A percentile compares a stretch with the other conserved stretches of the same genome.
Conservation (phyloP, 306 rosid genomes). For the Rosa chinensis region DNA sequence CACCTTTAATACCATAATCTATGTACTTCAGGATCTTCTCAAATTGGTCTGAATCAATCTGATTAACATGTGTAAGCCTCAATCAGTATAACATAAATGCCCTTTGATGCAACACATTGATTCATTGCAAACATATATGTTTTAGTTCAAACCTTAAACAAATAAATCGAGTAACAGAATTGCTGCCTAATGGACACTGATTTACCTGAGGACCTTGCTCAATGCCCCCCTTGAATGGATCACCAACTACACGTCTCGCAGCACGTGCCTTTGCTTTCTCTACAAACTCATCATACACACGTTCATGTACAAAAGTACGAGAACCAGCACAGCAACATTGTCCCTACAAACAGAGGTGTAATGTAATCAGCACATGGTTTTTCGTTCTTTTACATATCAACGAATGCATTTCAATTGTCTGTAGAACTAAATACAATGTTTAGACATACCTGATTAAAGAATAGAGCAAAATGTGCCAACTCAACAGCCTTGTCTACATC, state of each 20-base stretch:
- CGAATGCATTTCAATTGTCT: conserved; percentile 14
- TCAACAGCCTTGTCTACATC: conserved; percentile 85
- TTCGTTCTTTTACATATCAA: not conserved
- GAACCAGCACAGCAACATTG: conserved; percentile 98
- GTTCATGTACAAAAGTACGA: conserved; percentile 87
- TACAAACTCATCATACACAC: conserved; percentile 69
- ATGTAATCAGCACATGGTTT: not conserved
- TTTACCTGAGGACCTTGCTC: conserved; percentile 99
- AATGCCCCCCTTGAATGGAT: conserved; percentile 75
- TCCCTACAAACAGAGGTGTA: conserved; percentile 52
- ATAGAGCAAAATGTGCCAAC: conserved; percentile 81
- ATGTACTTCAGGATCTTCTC: conserved; percentile 72
- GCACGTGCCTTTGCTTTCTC: conserved; percentile 88
- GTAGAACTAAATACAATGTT: conserved; percentile 3
- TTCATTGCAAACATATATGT: not conserved
- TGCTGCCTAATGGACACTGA: not conserved
- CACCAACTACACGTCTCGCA: conserved; percentile 74
- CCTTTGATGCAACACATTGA: not conserved
- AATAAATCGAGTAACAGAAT: not conserved
- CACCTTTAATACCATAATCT: conserved; percentile 63
- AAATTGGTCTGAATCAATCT: conserved; percentile 79
- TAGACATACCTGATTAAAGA: conserved; percentile 73
- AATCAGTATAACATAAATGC: conserved; percentile 15
- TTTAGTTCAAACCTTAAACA: conserved; percentile 5
- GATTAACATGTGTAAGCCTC: conserved; percentile 17